Base-by-base conservation (phyloP, 805 yeast genomes). In the Zygosaccharomyces rouxii region DNA sequence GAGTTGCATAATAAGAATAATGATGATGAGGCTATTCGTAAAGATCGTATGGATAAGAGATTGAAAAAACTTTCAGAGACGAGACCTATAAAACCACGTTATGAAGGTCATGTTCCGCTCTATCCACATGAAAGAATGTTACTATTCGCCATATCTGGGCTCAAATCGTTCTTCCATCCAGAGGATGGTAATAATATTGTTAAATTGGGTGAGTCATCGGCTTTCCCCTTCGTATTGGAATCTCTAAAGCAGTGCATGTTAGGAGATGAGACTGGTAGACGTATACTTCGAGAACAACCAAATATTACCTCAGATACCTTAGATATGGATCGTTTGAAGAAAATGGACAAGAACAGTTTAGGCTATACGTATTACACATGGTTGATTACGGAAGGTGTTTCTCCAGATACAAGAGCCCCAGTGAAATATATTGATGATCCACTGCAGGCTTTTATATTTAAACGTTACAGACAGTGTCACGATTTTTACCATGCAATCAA, bases 401-500 rank as follows among this genome's bases (percentile, higher is more conserved):
- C 94, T 3, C 97, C 97, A 1, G 99, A 94, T 63, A 90, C 96
- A 0, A 75, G 99, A 57, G 89, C 84, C 2, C 84, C 89, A 1
- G 98, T 94, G 7, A 80, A 80, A 51, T 94, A 80, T 67, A 88
- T 94, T 38, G 90, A 87, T 54, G 89, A 94, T 62, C 90, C 87
- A 38, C 95, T 89, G 59, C 78, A 88, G 55, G 97, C 97, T 0
- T 94, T 84, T 62, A 84, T 92, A n/a, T 89, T 83, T 73, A 95
- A 89, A 65, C 73, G 99, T 58, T 94, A 92, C 64, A 78, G 99
- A 46, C 98, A 94, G 64, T 90, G 97, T 63, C 99, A 94, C 62
- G 99, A 94, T 63, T 94, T 94, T 61, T 92, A 89, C 63, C 99
- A 94, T 63, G 87, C 98, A 0, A 75, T 94, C 25, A 85, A 95